These are phyloP conservation scores for Poa annua DNA, from an alignment of 176 grass and related monocot genomes.

Conservation along the genomic window DNA sequence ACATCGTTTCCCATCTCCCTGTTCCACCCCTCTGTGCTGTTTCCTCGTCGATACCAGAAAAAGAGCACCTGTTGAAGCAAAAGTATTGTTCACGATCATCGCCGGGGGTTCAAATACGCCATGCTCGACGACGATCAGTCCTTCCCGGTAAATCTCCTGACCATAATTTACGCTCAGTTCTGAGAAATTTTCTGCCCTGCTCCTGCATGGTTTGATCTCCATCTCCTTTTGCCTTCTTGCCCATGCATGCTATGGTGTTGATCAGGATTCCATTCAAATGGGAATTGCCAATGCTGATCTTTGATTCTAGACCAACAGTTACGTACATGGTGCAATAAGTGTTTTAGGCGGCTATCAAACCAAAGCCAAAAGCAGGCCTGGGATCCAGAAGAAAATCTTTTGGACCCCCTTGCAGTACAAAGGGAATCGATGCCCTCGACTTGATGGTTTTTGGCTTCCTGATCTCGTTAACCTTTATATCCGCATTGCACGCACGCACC, in stretches of 20 bases:
- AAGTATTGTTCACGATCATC: not conserved
- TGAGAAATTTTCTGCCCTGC: constrained; percentile 2
- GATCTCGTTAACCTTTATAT: constrained; percentile 46
- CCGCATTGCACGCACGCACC: not conserved
- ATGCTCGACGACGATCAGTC: constrained; percentile 46
- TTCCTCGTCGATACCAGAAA: not conserved
- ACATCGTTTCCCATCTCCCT: not conserved
- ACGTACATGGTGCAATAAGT: constrained; percentile 40
- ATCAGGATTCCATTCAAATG: constrained; percentile 44
- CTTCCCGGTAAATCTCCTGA: constrained; percentile 41
- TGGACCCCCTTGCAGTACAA: constrained; percentile 48
- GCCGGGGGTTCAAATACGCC: constrained; percentile 4
- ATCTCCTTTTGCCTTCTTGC: not conserved
- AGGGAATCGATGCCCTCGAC: constrained; percentile 57
- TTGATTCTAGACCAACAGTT: constrained; percentile 24
- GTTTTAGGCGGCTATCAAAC: constrained; percentile 45
- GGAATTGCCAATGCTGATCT: constrained; percentile 20
- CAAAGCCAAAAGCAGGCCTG: constrained; percentile 48
- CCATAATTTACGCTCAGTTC: constrained; percentile 17
- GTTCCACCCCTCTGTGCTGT: not conserved
- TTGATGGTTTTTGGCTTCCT: constrained; percentile 55
- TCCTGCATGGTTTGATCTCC: constrained; percentile 18
- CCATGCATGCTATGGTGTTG: constrained; percentile 32
- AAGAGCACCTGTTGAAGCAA: not conserved
- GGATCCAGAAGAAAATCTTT: constrained; percentile 53